Evolutionary conservation across 306 rosid species (phyloP).

Genomic region (Cotoneaster glaucophyllus): DNA sequence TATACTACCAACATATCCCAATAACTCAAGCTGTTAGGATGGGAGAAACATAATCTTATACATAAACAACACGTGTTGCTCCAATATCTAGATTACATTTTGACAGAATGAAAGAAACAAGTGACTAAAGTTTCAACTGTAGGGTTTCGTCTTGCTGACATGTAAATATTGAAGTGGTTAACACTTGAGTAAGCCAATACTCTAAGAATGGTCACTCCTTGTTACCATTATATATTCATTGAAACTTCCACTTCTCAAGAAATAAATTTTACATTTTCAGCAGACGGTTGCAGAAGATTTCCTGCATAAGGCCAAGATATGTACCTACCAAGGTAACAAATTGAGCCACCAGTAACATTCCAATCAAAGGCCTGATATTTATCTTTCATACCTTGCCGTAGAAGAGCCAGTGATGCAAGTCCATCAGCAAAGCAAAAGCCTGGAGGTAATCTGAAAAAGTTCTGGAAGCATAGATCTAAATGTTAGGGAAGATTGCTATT

Average conservation of each 20-base stretch:
- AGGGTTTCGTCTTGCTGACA: not conserved
- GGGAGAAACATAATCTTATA: not conserved
- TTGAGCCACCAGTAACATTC: constrained; percentile 91
- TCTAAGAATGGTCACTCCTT: not conserved
- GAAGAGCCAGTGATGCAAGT: constrained; percentile 91
- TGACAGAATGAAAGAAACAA: not conserved
- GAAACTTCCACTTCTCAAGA: not conserved
- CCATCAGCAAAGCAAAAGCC: constrained; percentile 99
- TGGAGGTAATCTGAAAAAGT: constrained; percentile 45
- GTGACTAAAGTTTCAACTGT: not conserved
- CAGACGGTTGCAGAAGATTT: constrained; percentile 12
- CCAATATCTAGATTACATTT: not conserved
- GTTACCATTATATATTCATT: not conserved
- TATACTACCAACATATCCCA: not conserved
- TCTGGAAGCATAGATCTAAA: constrained; percentile 10
- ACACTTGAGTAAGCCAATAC: not conserved
- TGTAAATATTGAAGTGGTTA: not conserved
- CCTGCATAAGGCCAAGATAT: not conserved
- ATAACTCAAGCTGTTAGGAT: not conserved
- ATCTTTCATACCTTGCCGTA: constrained; percentile 94
- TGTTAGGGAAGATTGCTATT: constrained; percentile 10
- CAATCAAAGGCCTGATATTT: constrained; percentile 73
- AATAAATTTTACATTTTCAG: constrained; percentile 12
- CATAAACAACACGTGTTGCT: not conserved
- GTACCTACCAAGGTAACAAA: constrained; percentile 90